Base-by-base conservation (phyloP, 2,329 filamentous ascomycete species). In the Calonectria crousiana region DNA sequence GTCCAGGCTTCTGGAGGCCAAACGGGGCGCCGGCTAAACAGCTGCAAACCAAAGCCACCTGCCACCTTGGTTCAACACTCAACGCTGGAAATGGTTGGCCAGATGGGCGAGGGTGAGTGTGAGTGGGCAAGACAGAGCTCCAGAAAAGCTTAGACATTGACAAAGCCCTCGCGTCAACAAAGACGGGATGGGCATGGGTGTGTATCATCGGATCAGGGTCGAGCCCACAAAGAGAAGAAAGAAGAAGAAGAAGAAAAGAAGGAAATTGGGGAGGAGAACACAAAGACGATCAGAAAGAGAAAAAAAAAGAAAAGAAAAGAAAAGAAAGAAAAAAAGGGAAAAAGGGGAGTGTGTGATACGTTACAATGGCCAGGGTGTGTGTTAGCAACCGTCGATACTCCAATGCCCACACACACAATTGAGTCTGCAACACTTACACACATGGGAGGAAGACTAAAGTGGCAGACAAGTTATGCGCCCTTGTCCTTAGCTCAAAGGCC, bases 381-480 rank as follows among this genome's bases (percentile, higher is more conserved):
- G 56, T 62, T 62, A 44, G 34, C 34, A 41, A 36, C 56, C 23
- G 30, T 58, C 38, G 60, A 44, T 32, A 49, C 53, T 62, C 53
- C 11, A 44, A 58, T 23, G 32, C 53, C 53, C 53, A 58, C 53
- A 28, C 56, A 62, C 56, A 62, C n/a, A 60, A 41, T 60, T 6
- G 34, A 38, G 13, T 62, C 56, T 62, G 34, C 56, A 16, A 71
- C 44, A 53, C 20, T 52, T 41, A 41, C 41, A 44, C 38, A 32
- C 52, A 62, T 9, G 34, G 26, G 30, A 56, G 52, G 28, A 32
- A 18, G 26, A 34, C 56, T 9, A 38, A 38, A 62, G 11, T 36
- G 56, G 16, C 4, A 26, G 56, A 41, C 34, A 23, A 26, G 52
- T 47, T 72, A 67, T 67, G 64, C 70, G 64, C 70, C 70, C 52